These are phyloP conservation scores for Nicotiana knightiana DNA, from an alignment of 257 asterid species.

Conservation along the genomic window DNA sequence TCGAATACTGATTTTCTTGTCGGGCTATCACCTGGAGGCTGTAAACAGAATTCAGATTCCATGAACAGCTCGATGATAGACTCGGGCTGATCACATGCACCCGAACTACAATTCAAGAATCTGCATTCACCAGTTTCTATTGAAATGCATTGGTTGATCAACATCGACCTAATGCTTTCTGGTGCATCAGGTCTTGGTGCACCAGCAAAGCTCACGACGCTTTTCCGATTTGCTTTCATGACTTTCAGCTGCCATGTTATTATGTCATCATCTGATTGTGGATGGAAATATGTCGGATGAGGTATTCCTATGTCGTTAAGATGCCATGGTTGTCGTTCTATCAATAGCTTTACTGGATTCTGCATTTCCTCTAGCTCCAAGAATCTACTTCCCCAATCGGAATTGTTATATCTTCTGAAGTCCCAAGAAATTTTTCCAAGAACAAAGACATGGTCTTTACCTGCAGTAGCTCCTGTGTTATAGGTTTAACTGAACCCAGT, in stretches of 20 bases:
- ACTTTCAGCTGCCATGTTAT: slow-evolving; percentile 45
- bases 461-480: background rate
- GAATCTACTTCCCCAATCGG: slow-evolving; percentile 57
- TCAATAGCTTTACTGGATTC: slow-evolving; percentile 56
- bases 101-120: slow-evolving; percentile 47
- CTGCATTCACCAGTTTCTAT: slow-evolving; percentile 22
- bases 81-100: slow-evolving; percentile 39
- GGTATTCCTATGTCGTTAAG: slow-evolving; percentile 58
- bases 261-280: slow-evolving; percentile 49
- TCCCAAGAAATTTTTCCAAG: slow-evolving; percentile 71
- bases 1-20: slow-evolving; percentile 70
- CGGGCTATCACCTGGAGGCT: slow-evolving; percentile 72
- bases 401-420: slow-evolving; percentile 37
- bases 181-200: slow-evolving; percentile 45
- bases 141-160: slow-evolving; percentile 44
- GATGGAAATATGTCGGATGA: slow-evolving; percentile 70
- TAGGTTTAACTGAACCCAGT: background rate
- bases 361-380: slow-evolving; percentile 60
- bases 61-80: slow-evolving; percentile 31
- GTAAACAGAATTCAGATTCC: slow-evolving; percentile 63
- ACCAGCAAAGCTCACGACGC: slow-evolving; percentile 54
- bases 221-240: slow-evolving; percentile 20
- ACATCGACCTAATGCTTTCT: slow-evolving; percentile 37
- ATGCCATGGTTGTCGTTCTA: slow-evolving; percentile 69
- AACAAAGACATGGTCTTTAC: slow-evolving; percentile 56